Conservation (phyloP, 2,329 filamentous ascomycete genomes). For the Aspergillus sojae region DNA sequence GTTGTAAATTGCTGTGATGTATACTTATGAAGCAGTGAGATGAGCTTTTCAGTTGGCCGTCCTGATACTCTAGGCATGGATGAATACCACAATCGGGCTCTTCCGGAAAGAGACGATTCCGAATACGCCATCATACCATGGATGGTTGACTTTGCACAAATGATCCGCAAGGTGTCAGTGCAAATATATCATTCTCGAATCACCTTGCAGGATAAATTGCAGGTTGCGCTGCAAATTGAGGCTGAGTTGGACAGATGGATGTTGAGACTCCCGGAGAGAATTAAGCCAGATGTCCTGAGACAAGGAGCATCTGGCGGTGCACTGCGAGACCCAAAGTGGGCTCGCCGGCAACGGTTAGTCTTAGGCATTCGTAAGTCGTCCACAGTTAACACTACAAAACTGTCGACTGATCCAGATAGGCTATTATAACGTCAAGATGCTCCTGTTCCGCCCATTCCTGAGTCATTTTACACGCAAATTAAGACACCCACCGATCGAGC, state of each 20-base stretch:
- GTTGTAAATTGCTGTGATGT: not conserved
- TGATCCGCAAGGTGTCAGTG: conserved; percentile 44
- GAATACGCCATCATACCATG: conserved; percentile 44
- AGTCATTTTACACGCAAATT: conserved; percentile 34
- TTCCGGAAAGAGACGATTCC: conserved; percentile 39
- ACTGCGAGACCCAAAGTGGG: conserved; percentile 42
- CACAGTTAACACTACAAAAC: not conserved
- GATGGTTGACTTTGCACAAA: conserved; percentile 45
- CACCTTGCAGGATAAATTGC: conserved; percentile 39
- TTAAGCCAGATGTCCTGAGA: conserved; percentile 33
- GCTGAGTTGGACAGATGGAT: conserved; percentile 40
- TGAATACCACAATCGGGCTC: conserved; percentile 50
- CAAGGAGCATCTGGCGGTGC: conserved; percentile 26
- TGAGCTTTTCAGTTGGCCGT: conserved; percentile 53
- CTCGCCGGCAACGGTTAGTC: conserved; percentile 41
- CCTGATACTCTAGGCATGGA: conserved; percentile 54
- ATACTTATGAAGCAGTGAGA: conserved; percentile 37
- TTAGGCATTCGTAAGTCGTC: conserved; percentile 39
- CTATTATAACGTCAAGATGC: conserved; percentile 46
- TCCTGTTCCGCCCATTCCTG: conserved; percentile 41
- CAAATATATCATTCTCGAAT: conserved; percentile 43
- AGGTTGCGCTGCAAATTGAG: conserved; percentile 39
- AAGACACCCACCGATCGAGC: conserved; percentile 27
- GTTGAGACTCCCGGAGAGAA: conserved; percentile 33
- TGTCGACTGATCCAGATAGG: conserved; percentile 20